A percentile compares a stretch with the other conserved stretches of the same genome.
Conservation (phyloP, 176 grass and related monocot species). For the Oryza rufipogon region DNA sequence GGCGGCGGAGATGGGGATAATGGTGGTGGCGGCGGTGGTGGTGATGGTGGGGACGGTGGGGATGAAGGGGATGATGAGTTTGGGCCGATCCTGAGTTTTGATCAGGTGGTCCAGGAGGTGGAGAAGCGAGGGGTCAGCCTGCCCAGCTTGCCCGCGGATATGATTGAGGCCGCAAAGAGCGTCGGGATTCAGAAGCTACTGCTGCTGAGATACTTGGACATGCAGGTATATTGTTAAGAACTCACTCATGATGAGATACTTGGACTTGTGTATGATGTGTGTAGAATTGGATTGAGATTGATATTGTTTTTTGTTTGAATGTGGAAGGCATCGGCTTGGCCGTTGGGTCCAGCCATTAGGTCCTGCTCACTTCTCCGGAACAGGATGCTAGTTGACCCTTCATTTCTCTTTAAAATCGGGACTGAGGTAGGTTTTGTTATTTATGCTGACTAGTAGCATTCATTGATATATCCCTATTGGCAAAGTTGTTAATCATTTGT, state of each 20-base stretch:
- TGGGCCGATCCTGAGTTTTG: constrained; percentile 66
- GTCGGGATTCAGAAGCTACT: constrained; percentile 72
- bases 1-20: constrained; percentile 13
- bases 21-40: neutral
- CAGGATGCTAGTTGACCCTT: constrained; percentile 89
- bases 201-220: constrained; percentile 68
- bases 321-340: constrained; percentile 76
- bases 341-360: constrained; percentile 63
- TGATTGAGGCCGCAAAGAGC: constrained; percentile 67
- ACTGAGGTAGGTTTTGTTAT: constrained; percentile 51
- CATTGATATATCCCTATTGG: neutral
- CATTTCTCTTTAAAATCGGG: constrained; percentile 97
- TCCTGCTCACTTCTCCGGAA: constrained; percentile 73
- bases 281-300: neutral
- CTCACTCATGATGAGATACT: neutral
- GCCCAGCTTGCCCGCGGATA: constrained; percentile 67
- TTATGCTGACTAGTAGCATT: neutral
- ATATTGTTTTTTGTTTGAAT: constrained; percentile 17
- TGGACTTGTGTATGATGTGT: neutral
- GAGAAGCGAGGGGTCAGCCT: constrained; percentile 53
- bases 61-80: constrained; percentile 61
- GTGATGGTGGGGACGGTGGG: neutral
- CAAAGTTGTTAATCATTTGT: constrained; percentile 2
- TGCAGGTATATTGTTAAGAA: constrained; percentile 55
- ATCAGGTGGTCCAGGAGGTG: constrained; percentile 61